phyloP scores from a whole-genome alignment of 2,329 filamentous ascomycete species.

The Aschersonia sp. region DNA sequence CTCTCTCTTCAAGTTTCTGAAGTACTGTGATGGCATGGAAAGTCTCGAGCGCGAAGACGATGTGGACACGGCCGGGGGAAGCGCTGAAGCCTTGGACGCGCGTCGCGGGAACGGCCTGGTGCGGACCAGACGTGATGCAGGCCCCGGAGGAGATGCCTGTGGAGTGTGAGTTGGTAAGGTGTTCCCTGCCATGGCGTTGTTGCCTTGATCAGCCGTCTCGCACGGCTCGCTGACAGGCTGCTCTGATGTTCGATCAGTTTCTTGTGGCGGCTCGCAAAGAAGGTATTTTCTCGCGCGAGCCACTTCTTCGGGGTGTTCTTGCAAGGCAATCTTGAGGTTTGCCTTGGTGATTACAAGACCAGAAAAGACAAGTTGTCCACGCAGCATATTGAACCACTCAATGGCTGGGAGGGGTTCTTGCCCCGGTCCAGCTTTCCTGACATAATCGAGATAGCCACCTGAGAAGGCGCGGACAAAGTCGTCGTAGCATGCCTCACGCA shows the following conservation, averaged over 20 bases:
- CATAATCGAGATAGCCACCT: conserved; percentile 26
- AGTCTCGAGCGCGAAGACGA: conserved; percentile 5
- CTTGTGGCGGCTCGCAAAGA: neutral
- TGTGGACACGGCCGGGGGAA: conserved; percentile 7
- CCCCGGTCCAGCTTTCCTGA: conserved; percentile 11
- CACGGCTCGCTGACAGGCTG: neutral
- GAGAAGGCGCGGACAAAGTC: conserved; percentile 35
- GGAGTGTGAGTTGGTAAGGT: neutral
- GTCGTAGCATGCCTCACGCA: conserved; percentile 33
- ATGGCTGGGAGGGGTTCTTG: conserved; percentile 20
- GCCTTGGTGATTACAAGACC: conserved; percentile 18
- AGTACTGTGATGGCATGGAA: conserved; percentile 10
- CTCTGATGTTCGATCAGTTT: neutral
- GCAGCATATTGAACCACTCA: conserved; percentile 24
- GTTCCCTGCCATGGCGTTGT: conserved; percentile 1
- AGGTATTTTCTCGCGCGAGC: conserved; percentile 5
- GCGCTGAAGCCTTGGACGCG: conserved; percentile 6
- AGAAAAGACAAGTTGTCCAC: conserved; percentile 14
- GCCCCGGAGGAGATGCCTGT: neutral
- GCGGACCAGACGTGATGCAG: neutral
- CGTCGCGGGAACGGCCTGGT: neutral
- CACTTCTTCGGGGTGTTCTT: conserved; percentile 18
- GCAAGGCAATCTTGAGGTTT: conserved; percentile 20
- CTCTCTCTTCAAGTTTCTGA: conserved; percentile 7
- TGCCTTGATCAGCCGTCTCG: neutral